Percentiles rank a stretch among this genome's conserved stretches.
Evolutionary conservation across 768 basidiomycete genomes (phyloP).

Genomic region (Trametopsis cervina): DNA sequence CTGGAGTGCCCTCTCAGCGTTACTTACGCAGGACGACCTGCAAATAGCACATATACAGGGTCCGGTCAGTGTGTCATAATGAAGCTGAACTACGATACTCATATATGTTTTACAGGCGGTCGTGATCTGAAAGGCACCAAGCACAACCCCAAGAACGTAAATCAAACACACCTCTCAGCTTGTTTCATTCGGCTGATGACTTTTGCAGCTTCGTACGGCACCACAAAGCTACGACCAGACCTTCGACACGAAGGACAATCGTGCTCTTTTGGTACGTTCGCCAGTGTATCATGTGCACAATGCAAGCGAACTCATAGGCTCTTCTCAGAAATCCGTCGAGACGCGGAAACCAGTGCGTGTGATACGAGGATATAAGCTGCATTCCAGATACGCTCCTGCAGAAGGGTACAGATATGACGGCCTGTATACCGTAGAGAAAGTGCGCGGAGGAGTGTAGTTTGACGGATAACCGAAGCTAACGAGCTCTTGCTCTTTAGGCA

Average conservation of each 20-base stretch:
- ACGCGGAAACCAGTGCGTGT: conserved; percentile 81
- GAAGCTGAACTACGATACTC: no score
- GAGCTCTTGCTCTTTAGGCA: conserved; percentile 48
- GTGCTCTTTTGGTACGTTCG: conserved; percentile 47
- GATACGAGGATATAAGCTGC: conserved; percentile 76
- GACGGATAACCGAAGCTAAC: no score
- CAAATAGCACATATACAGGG: conserved; percentile 68
- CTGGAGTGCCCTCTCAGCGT: no score
- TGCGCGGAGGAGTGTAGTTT: no score
- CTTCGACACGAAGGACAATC: conserved; percentile 71
- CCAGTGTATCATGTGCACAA: background rate
- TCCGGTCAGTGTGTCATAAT: conserved; percentile 52
- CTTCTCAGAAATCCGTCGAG: conserved; percentile 59
- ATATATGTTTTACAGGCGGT: conserved; percentile 45
- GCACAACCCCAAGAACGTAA: conserved; percentile 74
- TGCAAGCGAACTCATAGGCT: background rate
- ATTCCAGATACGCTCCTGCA: conserved; percentile 66
- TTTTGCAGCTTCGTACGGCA: conserved; percentile 74
- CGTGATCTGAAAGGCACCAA: conserved; percentile 85
- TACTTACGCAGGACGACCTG: background rate
- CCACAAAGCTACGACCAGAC: conserved; percentile 80
- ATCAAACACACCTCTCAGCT: conserved; percentile 16
- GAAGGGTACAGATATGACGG: conserved; percentile 94
- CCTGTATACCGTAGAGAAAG: conserved; percentile 74
- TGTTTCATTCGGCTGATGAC: background rate